A percentile compares a stretch with the other conserved stretches of the same genome.
Evolutionary conservation across 306 rosid genomes (phyloP).

Genomic region (Castanospermum australe): DNA sequence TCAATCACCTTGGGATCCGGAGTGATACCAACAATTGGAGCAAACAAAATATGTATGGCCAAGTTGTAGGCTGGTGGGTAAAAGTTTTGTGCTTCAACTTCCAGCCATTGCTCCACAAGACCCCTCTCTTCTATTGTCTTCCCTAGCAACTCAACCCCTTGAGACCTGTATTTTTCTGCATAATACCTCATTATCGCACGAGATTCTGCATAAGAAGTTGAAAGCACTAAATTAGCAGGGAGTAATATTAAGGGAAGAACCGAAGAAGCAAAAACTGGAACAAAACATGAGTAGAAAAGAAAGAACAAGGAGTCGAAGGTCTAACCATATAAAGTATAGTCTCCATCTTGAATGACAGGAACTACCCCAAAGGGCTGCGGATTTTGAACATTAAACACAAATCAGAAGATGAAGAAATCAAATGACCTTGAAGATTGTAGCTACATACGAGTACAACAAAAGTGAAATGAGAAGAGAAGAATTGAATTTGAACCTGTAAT

Average conservation of each 20-base stretch:
- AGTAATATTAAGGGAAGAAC: background rate
- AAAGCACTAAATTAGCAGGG: background rate
- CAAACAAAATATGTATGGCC: conserved; percentile 21
- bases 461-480: background rate
- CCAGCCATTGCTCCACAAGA: conserved; percentile 58
- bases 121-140: conserved; percentile 51
- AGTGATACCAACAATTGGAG: background rate
- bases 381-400: background rate
- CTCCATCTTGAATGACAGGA: conserved; percentile 53
- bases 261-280: background rate
- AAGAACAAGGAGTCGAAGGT: background rate
- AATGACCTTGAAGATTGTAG: background rate
- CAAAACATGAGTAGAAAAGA: background rate
- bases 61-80: conserved; percentile 27
- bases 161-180: conserved; percentile 49
- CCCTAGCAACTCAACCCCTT: conserved; percentile 49
- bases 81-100: conserved; percentile 47
- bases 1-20: conserved; percentile 42
- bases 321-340: conserved; percentile 44
- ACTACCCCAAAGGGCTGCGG: conserved; percentile 45
- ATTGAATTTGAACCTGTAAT: conserved; percentile 39
- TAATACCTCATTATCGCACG: conserved; percentile 50
- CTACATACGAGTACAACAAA: background rate
- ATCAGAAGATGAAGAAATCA: background rate
- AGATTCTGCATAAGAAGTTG: conserved; percentile 38